Evolutionary conservation across 192 early-diverging fungal genomes (phyloP), one percentile per base, ranked within the genome.

Genomic region (Pilaira anomala): DNA sequence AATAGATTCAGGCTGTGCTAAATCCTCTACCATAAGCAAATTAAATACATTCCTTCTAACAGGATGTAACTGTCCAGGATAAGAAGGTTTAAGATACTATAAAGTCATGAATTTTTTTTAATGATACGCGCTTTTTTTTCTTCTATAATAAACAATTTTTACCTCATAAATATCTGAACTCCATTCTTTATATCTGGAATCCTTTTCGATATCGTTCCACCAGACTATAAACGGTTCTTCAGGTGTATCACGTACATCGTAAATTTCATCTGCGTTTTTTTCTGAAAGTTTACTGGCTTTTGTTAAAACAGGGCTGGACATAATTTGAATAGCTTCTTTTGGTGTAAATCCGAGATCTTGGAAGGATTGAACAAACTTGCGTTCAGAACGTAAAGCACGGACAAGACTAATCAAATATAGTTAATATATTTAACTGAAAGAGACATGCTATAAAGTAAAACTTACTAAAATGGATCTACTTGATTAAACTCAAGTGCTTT

Each of bases 161-260:
- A 85, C 80, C 8, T 73, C 76, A 50, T 56, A 63, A 13, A 91
- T 30, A 14, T 79, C 71, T 3, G 63, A 50, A 6, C 90, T 81
- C 89, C 90, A 96, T 25, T 65, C 49, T 2, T 73, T 60, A 72
- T 97, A 99, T 13, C 86, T 79, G 0, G 60, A 46, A 64, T 99
- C 97, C 16, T 77, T 88, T 63, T 93, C 93, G 19, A 99, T 73
- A 72, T 99, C 90, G 70, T 98, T 99, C 71, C 87, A 79, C 97
- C 97, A 99, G 21, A 89, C 55, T 14, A 93, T 70, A 44, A 83
- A 80, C 22, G 75, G 60, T 16, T 82, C 65, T 8, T 68, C 58
- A 8, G 77, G 73, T 6, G 59, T 71, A 56, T 90, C 85, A 30
- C 93, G 91, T 26, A 92, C 86, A 67, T 97, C 94, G 71, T 92